Evolutionary conservation across 169 alveolate species (phyloP).

Genomic region (Plasmodium reichenowi): DNA sequence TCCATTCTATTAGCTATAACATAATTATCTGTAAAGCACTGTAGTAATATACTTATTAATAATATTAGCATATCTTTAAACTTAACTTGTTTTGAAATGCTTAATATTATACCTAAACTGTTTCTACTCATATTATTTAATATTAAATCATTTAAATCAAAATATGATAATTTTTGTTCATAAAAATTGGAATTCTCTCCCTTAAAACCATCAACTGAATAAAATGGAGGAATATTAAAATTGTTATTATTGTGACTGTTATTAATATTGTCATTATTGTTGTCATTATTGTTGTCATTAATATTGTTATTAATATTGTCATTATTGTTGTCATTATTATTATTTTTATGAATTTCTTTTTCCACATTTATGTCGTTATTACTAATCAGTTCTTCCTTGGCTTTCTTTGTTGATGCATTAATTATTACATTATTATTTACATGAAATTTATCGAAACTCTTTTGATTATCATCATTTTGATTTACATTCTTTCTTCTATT

Average conservation of each 20-base stretch:
- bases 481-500: not conserved
- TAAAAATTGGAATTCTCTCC: not conserved
- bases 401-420: too few species aligned
- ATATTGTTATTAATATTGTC: not conserved
- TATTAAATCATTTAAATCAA: conserved; percentile 57
- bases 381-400: not conserved
- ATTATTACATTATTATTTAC: not conserved
- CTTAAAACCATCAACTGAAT: not conserved
- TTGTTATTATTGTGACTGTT: not conserved
- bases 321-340: not conserved
- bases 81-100: conserved; percentile 71
- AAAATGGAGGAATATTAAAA: not conserved
- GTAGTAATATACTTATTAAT: conserved; percentile 63
- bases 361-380: not conserved
- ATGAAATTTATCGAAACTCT: not conserved
- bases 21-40: conserved; percentile 73
- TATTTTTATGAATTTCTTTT: not conserved
- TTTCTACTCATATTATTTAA: conserved; percentile 62
- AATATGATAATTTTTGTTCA: conserved; percentile 9
- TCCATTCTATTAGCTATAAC: conserved; percentile 70
- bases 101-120: conserved; percentile 67
- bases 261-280: not conserved
- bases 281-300: not conserved
- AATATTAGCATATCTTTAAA: conserved; percentile 75
- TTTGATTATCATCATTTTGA: not conserved